These are phyloP conservation scores for Aphanomyces stellatus DNA, from an alignment of 352 stramenopile genomes.

Conservation along the genomic window DNA sequence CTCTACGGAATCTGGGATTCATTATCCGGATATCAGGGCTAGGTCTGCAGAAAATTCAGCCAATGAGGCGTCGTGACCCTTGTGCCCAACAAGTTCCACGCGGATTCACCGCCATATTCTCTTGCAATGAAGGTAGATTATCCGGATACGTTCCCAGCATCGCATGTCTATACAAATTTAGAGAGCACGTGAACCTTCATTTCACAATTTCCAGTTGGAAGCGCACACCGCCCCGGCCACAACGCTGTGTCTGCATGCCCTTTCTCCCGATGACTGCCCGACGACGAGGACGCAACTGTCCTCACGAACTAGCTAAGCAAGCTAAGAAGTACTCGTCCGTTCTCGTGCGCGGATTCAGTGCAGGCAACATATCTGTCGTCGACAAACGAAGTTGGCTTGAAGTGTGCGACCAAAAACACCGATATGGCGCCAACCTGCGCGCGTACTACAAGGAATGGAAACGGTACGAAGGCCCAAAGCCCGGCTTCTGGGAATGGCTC, in stretches of 20 bases:
- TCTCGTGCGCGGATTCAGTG: slow-evolving; percentile 81
- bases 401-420: slow-evolving; percentile 81
- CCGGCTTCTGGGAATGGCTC: slow-evolving; percentile 86
- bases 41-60: background rate
- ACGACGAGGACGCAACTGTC: slow-evolving; percentile 18
- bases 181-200: slow-evolving; percentile 16
- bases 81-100: background rate
- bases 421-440: slow-evolving; percentile 94
- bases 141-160: slow-evolving; percentile 13
- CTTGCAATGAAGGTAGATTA: background rate
- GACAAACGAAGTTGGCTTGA: slow-evolving; percentile 87
- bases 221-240: background rate
- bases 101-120: background rate
- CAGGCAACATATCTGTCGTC: slow-evolving; percentile 85
- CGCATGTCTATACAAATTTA: slow-evolving; percentile 1
- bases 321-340: slow-evolving; percentile 85
- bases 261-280: slow-evolving; percentile 7
- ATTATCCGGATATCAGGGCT: background rate
- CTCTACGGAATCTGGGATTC: background rate
- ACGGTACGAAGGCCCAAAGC: slow-evolving; percentile 35
- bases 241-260: background rate
- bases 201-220: slow-evolving; percentile 9
- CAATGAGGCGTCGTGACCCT: background rate
- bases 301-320: slow-evolving; percentile 79
- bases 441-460: slow-evolving; percentile 98